phyloP scores from a whole-genome alignment of 306 rosid species.

The Astragalus membranaceus region DNA sequence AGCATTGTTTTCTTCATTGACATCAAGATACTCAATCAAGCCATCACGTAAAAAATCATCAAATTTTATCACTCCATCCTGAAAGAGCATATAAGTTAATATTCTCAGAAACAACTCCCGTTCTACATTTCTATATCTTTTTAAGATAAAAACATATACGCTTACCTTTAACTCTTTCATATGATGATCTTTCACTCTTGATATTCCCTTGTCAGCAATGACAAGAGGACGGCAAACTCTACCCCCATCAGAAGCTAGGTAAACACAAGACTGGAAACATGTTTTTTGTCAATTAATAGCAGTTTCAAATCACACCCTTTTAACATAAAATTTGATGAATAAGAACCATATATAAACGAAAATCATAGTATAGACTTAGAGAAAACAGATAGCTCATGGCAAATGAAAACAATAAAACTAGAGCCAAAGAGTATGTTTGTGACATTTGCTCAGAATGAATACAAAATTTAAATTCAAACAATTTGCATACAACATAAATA shows the following conservation, averaged over 20 bases:
- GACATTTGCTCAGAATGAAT: background rate
- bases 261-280: slow-evolving; percentile 62
- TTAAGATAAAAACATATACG: background rate
- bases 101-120: slow-evolving; percentile 3
- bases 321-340: background rate
- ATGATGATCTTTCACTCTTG: slow-evolving; percentile 79
- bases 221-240: slow-evolving; percentile 97
- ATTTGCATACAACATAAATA: background rate
- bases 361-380: background rate
- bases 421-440: background rate
- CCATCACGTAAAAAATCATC: slow-evolving; percentile 83
- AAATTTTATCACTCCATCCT: slow-evolving; percentile 88
- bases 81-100: slow-evolving; percentile 16
- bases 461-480: background rate
- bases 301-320: background rate
- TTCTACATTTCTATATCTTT: background rate
- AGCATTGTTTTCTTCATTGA: slow-evolving; percentile 93
- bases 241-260: slow-evolving; percentile 96
- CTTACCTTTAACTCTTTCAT: slow-evolving; percentile 85
- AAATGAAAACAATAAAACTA: background rate
- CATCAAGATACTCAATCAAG: slow-evolving; percentile 92
- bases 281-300: background rate
- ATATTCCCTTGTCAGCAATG: slow-evolving; percentile 80
- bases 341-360: background rate
- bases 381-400: background rate